Conservation (phyloP, 768 basidiomycete genomes). For the Psilocybe tampanensis region DNA sequence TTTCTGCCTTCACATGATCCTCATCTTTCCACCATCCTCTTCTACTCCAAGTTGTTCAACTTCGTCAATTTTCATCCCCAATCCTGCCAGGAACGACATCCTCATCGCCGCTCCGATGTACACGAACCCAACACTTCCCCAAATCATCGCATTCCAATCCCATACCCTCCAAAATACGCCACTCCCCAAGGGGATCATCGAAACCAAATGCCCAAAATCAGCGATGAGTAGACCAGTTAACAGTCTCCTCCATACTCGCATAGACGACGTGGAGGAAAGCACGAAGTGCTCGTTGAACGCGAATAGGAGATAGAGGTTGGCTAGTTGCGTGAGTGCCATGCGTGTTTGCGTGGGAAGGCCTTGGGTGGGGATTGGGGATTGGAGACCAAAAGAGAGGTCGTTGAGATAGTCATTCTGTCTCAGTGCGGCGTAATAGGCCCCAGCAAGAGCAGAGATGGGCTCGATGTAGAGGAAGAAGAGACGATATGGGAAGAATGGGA, state of each 20-base stretch:
- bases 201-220: conserved; percentile 50
- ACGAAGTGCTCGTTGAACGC: conserved; percentile 53
- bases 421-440: conserved; percentile 48
- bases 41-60: too few species aligned
- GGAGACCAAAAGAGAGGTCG: conserved; percentile 29
- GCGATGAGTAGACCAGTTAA: conserved; percentile 47
- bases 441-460: conserved; percentile 50
- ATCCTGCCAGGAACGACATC: conserved; percentile 34
- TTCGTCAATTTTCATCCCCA: conserved; percentile 9
- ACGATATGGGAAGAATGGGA: conserved; percentile 31
- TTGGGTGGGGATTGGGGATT: conserved; percentile 12
- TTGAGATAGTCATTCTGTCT: conserved; percentile 38
- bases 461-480: conserved; percentile 55
- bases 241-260: conserved; percentile 44
- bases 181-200: conserved; percentile 44
- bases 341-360: conserved; percentile 25
- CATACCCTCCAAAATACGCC: conserved; percentile 45
- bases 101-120: conserved; percentile 48
- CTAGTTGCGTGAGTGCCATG: conserved; percentile 48
- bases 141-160: conserved; percentile 56
- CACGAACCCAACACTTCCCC: conserved; percentile 57
- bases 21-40: too few species aligned
- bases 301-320: conserved; percentile 54
- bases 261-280: conserved; percentile 42
- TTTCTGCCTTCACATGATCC: too few species aligned